Conservation (phyloP, 2,329 filamentous ascomycete genomes). For the Aspergillus brunneoviolaceus region DNA sequence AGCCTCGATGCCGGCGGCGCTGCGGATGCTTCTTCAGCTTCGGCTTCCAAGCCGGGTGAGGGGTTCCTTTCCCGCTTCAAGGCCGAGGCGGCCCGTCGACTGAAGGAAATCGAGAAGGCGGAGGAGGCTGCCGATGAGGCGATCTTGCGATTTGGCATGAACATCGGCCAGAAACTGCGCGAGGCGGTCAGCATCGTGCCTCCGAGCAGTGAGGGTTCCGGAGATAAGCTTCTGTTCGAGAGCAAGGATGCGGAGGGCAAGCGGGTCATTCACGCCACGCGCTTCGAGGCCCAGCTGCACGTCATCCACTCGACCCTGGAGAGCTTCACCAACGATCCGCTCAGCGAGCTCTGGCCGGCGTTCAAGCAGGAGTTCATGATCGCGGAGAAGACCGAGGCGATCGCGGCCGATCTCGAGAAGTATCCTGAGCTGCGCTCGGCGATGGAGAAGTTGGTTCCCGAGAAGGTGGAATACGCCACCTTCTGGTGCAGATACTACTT, state of each 20-base stretch:
- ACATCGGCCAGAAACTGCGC: slow-evolving; percentile 82
- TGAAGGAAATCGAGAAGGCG: slow-evolving; percentile 86
- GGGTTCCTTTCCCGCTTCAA: slow-evolving; percentile 74
- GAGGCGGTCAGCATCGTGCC: slow-evolving; percentile 89
- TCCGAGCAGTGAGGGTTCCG: slow-evolving; percentile 55
- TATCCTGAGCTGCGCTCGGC: slow-evolving; percentile 81
- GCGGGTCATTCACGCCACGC: slow-evolving; percentile 88
- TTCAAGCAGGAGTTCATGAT: slow-evolving; percentile 77
- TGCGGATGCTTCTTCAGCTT: background rate
- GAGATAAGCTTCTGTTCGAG: slow-evolving; percentile 75
- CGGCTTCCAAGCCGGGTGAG: slow-evolving; percentile 40
- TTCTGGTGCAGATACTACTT: slow-evolving; percentile 99
- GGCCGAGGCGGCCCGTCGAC: slow-evolving; percentile 72
- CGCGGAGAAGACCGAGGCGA: slow-evolving; percentile 79
- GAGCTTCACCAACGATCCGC: slow-evolving; percentile 79
- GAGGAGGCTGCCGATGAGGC: slow-evolving; percentile 97
- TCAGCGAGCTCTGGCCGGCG: slow-evolving; percentile 68
- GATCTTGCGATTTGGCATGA: slow-evolving; percentile 84
- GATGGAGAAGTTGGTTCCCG: slow-evolving; percentile 96
- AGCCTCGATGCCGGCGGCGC: slow-evolving; percentile 17
- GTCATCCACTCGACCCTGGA: slow-evolving; percentile 85
- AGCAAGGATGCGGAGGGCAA: slow-evolving; percentile 87
- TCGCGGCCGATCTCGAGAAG: slow-evolving; percentile 77
- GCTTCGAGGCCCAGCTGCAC: slow-evolving; percentile 93
- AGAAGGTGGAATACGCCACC: slow-evolving; percentile 78